These are phyloP conservation scores for Prunus yedoensis DNA, from an alignment of 331 rosid genomes.

Conservation along the genomic window DNA sequence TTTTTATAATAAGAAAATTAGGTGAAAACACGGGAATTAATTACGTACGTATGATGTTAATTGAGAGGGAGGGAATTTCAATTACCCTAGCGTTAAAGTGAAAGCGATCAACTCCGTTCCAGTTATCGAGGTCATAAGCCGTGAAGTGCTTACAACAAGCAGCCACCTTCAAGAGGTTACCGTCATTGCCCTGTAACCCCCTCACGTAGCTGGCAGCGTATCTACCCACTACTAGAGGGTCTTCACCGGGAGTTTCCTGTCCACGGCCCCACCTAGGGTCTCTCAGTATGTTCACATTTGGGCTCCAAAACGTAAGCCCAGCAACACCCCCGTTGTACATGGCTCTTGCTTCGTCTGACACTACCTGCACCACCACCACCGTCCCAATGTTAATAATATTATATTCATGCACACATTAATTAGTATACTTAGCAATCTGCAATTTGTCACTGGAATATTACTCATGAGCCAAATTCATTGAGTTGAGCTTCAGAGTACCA, in stretches of 20 bases:
- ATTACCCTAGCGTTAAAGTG: conserved; percentile 80
- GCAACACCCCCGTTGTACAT: conserved; percentile 83
- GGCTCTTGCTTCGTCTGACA: conserved; percentile 92
- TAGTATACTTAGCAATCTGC: too few relatives aligned
- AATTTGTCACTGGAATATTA: too few relatives aligned
- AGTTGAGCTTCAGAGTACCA: too few relatives aligned
- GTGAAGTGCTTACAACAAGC: conserved; percentile 95
- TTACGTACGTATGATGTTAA: too few relatives aligned
- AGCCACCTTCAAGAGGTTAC: conserved; percentile 69
- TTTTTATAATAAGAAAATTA: too few relatives aligned
- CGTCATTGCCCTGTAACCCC: conserved; percentile 73
- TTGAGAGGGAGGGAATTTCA: too few relatives aligned
- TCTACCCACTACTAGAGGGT: conserved; percentile 64
- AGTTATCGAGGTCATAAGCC: conserved; percentile 88
- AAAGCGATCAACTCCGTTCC: conserved; percentile 89
- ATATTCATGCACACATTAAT: too few relatives aligned
- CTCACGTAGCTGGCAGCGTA: conserved; percentile 73
- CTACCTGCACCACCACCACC: conserved; percentile 46
- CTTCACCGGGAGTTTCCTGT: conserved; percentile 99
- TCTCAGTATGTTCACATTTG: conserved; percentile 80
- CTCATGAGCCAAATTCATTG: too few relatives aligned
- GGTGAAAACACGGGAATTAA: too few relatives aligned
- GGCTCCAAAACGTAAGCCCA: conserved; percentile 90
- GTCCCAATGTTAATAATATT: too few relatives aligned
- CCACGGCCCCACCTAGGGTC: conserved; percentile 99